phyloP scores from a whole-genome alignment of 2,329 filamentous ascomycete species.

The Penicillium sp. region DNA sequence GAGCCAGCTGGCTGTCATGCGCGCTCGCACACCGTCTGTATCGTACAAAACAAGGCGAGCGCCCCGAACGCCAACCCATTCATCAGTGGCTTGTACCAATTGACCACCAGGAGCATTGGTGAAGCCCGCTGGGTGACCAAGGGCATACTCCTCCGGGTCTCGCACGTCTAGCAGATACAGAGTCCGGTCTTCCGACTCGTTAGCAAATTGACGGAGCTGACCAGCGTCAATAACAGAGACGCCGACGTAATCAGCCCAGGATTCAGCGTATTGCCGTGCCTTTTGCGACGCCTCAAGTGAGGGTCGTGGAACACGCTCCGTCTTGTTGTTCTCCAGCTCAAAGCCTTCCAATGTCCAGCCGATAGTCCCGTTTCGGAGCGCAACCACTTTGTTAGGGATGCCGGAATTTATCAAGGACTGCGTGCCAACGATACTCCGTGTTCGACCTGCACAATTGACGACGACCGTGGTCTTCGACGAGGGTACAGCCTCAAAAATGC shows the following conservation, averaged over 20 bases:
- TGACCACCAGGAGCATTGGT: conserved; percentile 28
- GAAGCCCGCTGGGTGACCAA: conserved; percentile 24
- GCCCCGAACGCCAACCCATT: conserved; percentile 30
- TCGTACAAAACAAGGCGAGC: conserved; percentile 28
- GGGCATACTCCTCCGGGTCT: conserved; percentile 26
- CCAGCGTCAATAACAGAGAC: conserved; percentile 2
- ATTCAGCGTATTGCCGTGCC: conserved; percentile 1
- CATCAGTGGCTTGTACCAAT: conserved; percentile 29
- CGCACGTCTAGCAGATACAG: conserved; percentile 28
- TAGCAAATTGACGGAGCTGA: conserved; percentile 12
- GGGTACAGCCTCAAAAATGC: conserved; percentile 26
- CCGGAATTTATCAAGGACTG: conserved; percentile 27
- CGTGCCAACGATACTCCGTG: conserved; percentile 28
- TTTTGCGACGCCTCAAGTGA: conserved; percentile 13
- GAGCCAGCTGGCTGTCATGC: conserved; percentile 29
- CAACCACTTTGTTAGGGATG: conserved; percentile 25
- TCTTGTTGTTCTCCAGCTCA: conserved; percentile 22
- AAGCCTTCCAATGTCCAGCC: conserved; percentile 29
- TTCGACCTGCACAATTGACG: conserved; percentile 31
- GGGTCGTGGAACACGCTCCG: conserved; percentile 16
- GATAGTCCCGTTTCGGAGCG: conserved; percentile 29
- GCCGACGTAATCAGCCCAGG: conserved; percentile 5
- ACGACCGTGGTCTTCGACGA: conserved; percentile 25
- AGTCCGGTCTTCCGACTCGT: conserved; percentile 17
- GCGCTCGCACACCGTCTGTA: conserved; percentile 26